Evolutionary conservation across 2,329 filamentous ascomycete genomes (phyloP).

Genomic region (Dothidotthia symphoricarpi): DNA sequence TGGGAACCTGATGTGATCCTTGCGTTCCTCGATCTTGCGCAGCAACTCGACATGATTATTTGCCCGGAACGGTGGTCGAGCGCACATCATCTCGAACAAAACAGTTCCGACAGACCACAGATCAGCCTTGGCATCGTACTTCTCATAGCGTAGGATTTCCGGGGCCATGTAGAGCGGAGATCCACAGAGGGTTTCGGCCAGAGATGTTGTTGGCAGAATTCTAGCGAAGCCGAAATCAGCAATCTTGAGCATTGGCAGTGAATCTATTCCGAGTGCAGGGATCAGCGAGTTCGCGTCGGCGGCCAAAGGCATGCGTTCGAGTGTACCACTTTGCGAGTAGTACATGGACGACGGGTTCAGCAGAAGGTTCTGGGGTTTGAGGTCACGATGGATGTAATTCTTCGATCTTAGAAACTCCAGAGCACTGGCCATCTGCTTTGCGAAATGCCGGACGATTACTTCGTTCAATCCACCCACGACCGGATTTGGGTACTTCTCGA

Average conservation of each 20-base stretch:
- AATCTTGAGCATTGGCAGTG: slow-evolving; percentile 93
- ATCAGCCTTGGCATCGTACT: slow-evolving; percentile 95
- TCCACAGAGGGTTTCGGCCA: slow-evolving; percentile 94
- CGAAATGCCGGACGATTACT: slow-evolving; percentile 92
- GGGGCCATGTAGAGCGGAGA: slow-evolving; percentile 98
- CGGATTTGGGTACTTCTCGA: slow-evolving; percentile 85
- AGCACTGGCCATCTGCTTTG: slow-evolving; percentile 91
- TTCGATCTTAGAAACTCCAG: slow-evolving; percentile 80
- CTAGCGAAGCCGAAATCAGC: slow-evolving; percentile 98
- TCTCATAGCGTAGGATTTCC: slow-evolving; percentile 94
- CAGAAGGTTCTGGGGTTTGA: slow-evolving; percentile 95
- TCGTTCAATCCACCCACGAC: slow-evolving; percentile 86
- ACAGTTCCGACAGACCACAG: slow-evolving; percentile 98
- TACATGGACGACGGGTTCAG: slow-evolving; percentile 76
- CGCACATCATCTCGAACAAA: slow-evolving; percentile 90
- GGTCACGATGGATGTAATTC: slow-evolving; percentile 92
- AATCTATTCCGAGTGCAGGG: slow-evolving; percentile 75
- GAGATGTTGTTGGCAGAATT: slow-evolving; percentile 81
- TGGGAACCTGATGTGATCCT: slow-evolving; percentile 82
- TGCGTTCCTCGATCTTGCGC: slow-evolving; percentile 83
- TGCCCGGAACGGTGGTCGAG: slow-evolving; percentile 85
- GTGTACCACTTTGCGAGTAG: slow-evolving; percentile 54
- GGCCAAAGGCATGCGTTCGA: slow-evolving; percentile 67
- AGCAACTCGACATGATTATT: slow-evolving; percentile 93
- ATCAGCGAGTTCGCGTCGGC: slow-evolving; percentile 78